Conservation (phyloP, 2,329 filamentous ascomycete genomes). For the Penicillium verrucosum region DNA sequence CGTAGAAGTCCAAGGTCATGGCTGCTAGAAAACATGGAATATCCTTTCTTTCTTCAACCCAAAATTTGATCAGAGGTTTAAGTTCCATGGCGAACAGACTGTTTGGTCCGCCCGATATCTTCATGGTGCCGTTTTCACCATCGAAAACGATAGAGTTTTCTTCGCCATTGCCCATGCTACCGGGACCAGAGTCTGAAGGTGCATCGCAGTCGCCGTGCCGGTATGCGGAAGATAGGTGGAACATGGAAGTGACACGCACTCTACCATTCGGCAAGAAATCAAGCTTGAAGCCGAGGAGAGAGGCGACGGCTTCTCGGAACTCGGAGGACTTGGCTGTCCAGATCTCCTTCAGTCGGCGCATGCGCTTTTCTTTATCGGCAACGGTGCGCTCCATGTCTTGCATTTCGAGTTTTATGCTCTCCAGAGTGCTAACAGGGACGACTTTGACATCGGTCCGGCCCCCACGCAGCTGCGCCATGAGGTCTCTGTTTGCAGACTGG, state of each 20-base stretch:
- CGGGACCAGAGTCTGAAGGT: constrained; percentile 57
- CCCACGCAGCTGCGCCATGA: constrained; percentile 68
- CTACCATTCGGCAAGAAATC: constrained; percentile 97
- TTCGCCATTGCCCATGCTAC: constrained; percentile 46
- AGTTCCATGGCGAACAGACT: constrained; percentile 85
- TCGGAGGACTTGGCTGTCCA: constrained; percentile 88
- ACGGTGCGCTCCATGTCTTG: constrained; percentile 67
- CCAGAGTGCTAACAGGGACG: constrained; percentile 74
- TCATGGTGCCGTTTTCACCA: constrained; percentile 94
- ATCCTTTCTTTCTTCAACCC: constrained; percentile 90
- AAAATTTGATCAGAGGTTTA: constrained; percentile 82
- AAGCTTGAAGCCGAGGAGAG: constrained; percentile 87
- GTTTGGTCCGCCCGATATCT: constrained; percentile 84
- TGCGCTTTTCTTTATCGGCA: constrained; percentile 71
- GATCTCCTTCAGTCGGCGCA: constrained; percentile 83
- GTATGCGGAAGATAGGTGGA: constrained; percentile 62
- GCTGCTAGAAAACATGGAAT: constrained; percentile 92
- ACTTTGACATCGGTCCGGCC: constrained; percentile 52
- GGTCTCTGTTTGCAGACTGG: constrained; percentile 76
- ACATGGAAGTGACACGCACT: constrained; percentile 84
- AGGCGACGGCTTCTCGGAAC: constrained; percentile 92
- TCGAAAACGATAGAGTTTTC: constrained; percentile 73
- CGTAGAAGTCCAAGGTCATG: constrained; percentile 88
- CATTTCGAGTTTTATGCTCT: constrained; percentile 71
- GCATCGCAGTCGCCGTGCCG: constrained; percentile 46